Percentiles rank a stretch among this genome's conserved stretches.
Evolutionary conservation across 345 rosid species (phyloP).

Genomic region (Ceriops zippeliana): DNA sequence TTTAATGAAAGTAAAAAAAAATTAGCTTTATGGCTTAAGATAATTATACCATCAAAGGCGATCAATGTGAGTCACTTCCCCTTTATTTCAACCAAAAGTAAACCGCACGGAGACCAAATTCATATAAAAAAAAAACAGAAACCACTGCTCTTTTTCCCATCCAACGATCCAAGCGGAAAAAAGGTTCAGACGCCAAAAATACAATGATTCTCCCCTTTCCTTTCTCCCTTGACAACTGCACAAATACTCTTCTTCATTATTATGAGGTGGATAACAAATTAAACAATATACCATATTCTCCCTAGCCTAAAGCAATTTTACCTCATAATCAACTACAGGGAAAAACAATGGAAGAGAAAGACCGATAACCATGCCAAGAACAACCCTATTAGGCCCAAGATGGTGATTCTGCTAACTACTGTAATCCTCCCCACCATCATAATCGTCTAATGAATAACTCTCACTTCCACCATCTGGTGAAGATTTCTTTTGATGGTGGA

Average conservation of each 20-base stretch:
- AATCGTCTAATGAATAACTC: conserved; percentile 37
- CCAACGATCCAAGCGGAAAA: background rate
- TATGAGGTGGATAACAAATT: background rate
- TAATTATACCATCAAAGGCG: background rate
- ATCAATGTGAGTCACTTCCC: too few species aligned
- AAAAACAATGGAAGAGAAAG: conserved; percentile 12
- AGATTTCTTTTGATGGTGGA: conserved; percentile 58
- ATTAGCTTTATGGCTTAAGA: background rate
- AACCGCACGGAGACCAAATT: too few species aligned
- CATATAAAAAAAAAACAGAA: too few species aligned
- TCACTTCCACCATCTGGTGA: conserved; percentile 30
- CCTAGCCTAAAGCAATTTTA: background rate
- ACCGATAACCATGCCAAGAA: conserved; percentile 7
- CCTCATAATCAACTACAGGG: conserved; percentile 1
- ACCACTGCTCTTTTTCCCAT: too few species aligned
- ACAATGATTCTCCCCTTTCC: background rate
- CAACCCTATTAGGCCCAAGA: conserved; percentile 8
- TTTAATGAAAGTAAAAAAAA: background rate
- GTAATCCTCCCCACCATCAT: conserved; percentile 28
- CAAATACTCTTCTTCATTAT: too few species aligned
- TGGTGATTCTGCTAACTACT: conserved; percentile 2
- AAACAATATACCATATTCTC: background rate
- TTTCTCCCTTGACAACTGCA: too few species aligned
- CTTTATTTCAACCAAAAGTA: too few species aligned
- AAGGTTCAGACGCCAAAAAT: background rate